Evolutionary conservation across 139 green algal species (phyloP).

Genomic region (Chlamydomonas eustigma): DNA sequence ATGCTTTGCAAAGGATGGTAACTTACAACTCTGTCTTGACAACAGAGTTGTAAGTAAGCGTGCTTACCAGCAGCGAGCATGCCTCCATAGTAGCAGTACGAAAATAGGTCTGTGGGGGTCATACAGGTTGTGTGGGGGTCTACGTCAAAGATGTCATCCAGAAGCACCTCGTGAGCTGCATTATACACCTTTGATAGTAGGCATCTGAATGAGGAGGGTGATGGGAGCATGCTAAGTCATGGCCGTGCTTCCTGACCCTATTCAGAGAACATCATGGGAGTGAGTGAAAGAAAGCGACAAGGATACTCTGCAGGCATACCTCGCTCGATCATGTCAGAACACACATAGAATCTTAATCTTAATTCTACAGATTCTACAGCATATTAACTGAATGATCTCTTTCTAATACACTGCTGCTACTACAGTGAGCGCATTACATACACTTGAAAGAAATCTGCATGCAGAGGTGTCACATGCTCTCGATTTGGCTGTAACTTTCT

Average conservation of each 20-base stretch:
- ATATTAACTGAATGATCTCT: too few relatives aligned
- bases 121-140: slow-evolving; percentile 62
- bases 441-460: slow-evolving; percentile 75
- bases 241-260: neutral
- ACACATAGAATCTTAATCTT: neutral
- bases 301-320: neutral
- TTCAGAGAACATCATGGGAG: neutral
- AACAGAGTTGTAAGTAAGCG: neutral
- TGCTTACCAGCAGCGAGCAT: slow-evolving; percentile 67
- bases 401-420: neutral
- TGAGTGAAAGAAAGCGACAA: neutral
- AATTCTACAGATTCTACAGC: too few relatives aligned
- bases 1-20: neutral
- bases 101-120: slow-evolving; percentile 72
- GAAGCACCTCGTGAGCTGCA: slow-evolving; percentile 50
- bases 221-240: neutral
- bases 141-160: slow-evolving; percentile 65
- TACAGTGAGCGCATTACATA: slow-evolving; percentile 19
- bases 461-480: slow-evolving; percentile 77
- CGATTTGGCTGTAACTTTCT: slow-evolving; percentile 46
- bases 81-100: slow-evolving; percentile 94
- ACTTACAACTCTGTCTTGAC: neutral
- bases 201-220: slow-evolving; percentile 49
- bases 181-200: slow-evolving; percentile 74
- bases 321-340: neutral